Conservation (phyloP, 495 filamentous ascomycete species). For the Clavariopsis aquatica region DNA sequence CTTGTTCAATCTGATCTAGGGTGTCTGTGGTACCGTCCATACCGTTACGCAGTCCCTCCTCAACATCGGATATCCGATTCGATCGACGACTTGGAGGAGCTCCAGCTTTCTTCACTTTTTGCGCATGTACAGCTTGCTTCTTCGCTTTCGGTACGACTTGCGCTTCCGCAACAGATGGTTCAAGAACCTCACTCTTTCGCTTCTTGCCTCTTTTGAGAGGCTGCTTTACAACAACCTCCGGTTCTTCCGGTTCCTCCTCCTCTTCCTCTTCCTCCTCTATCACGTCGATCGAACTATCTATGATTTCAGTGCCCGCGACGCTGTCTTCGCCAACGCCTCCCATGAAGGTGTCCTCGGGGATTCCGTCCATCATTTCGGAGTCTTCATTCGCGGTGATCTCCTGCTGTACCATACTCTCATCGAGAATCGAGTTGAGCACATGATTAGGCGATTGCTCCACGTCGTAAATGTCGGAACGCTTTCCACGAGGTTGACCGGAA, state of each 20-base stretch:
- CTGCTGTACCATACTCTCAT: slow-evolving; percentile 33
- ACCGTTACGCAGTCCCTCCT: slow-evolving; percentile 3
- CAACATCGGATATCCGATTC: slow-evolving; percentile 11
- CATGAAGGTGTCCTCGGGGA: slow-evolving; percentile 17
- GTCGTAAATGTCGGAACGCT: slow-evolving; percentile 27
- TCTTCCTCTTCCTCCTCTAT: slow-evolving; percentile 10
- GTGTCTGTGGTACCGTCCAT: slow-evolving; percentile 9
- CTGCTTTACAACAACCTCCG: slow-evolving; percentile 7
- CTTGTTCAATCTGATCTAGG: neutral
- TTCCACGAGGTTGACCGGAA: slow-evolving; percentile 8
- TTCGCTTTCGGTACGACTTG: neutral
- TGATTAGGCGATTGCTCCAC: slow-evolving; percentile 27
- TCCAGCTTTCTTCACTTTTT: slow-evolving; percentile 3
- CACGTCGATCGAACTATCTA: neutral
- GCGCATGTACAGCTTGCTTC: neutral
- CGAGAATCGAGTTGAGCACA: slow-evolving; percentile 8
- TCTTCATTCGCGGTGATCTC: slow-evolving; percentile 22
- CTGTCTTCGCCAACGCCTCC: slow-evolving; percentile 19
- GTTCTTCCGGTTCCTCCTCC: slow-evolving; percentile 13
- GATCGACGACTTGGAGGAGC: slow-evolving; percentile 8
- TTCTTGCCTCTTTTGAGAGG: slow-evolving; percentile 24
- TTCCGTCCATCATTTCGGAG: slow-evolving; percentile 20
- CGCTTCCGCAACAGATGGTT: slow-evolving; percentile 8
- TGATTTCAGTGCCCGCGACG: slow-evolving; percentile 3
- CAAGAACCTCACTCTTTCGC: slow-evolving; percentile 31